Conservation (phyloP, 306 rosid species). For the Acacia crassicarpa region DNA sequence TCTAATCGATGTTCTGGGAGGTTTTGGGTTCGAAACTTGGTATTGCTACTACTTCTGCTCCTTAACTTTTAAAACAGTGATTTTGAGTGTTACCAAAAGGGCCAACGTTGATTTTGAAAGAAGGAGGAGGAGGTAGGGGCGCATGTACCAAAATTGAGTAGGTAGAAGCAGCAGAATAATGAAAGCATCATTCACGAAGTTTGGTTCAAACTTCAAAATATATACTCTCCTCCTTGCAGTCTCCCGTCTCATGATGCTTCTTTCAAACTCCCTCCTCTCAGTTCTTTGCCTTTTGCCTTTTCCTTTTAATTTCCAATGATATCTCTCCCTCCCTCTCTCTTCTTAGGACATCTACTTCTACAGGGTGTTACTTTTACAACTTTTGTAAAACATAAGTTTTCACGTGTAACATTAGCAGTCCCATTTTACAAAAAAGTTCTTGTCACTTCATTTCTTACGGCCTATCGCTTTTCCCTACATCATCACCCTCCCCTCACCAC, state of each 20-base stretch:
- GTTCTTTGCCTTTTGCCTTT: neutral
- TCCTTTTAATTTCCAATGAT: neutral
- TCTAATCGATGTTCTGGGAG: too few species aligned
- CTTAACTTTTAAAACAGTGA: too few species aligned
- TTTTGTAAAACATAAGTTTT: neutral
- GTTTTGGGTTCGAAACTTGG: too few species aligned
- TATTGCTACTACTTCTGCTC: too few species aligned
- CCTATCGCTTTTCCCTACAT: conserved; percentile 15
- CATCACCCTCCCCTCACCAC: conserved; percentile 7
- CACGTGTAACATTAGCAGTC: neutral
- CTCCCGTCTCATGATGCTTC: conserved; percentile 33
- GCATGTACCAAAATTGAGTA: neutral
- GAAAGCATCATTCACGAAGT: conserved; percentile 50
- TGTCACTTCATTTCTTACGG: conserved; percentile 36
- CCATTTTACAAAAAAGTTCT: neutral
- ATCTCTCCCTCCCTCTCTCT: neutral
- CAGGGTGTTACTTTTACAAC: neutral
- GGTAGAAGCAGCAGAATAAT: neutral
- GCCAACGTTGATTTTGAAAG: too few species aligned
- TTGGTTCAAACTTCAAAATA: conserved; percentile 89
- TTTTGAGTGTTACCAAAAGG: too few species aligned
- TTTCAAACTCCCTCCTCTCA: neutral
- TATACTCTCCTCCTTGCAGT: conserved; percentile 45
- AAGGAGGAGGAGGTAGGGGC: neutral
- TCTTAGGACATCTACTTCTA: neutral